Evolutionary conservation across 768 basidiomycete genomes (phyloP).

Genomic region (Dictyophora rubrovolvata): DNA sequence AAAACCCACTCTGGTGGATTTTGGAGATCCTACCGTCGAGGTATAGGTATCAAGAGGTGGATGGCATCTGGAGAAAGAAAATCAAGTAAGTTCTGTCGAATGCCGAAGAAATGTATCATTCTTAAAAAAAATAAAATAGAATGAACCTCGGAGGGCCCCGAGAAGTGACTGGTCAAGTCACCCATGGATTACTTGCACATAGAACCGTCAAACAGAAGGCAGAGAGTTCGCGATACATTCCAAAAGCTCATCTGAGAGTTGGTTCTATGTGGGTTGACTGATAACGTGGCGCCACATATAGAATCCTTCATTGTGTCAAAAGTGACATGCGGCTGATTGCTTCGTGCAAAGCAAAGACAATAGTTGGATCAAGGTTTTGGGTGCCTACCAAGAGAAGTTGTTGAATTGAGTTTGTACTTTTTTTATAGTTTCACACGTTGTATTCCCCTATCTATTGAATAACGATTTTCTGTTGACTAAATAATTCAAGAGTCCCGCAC

Average conservation of each 20-base stretch:
- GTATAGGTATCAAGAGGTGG: conserved; percentile 1
- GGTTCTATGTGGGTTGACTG: conserved; percentile 34
- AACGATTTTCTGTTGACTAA: too few relatives aligned
- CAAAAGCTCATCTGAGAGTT: conserved; percentile 28
- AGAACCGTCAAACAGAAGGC: conserved; percentile 43
- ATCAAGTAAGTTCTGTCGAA: conserved; percentile 6
- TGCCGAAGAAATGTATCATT: conserved; percentile 26
- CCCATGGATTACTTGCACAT: conserved; percentile 33
- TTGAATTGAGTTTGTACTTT: too few relatives aligned
- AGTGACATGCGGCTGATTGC: too few relatives aligned
- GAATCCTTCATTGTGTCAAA: too few relatives aligned
- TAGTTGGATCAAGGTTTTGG: too few relatives aligned
- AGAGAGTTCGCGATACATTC: conserved; percentile 35
- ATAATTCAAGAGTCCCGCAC: too few relatives aligned
- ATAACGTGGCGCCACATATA: not conserved
- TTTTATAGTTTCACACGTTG: too few relatives aligned
- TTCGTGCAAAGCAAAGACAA: too few relatives aligned
- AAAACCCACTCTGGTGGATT: conserved; percentile 11
- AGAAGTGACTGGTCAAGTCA: conserved; percentile 31
- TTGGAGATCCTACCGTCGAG: conserved; percentile 12
- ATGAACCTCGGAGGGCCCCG: conserved; percentile 31
- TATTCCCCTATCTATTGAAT: too few relatives aligned
- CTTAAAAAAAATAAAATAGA: conserved; percentile 17
- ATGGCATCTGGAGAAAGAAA: conserved; percentile 20
- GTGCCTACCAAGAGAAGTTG: too few relatives aligned